Conservation (phyloP, 2,329 filamentous ascomycete genomes). For the Epichloe gansuensis region DNA sequence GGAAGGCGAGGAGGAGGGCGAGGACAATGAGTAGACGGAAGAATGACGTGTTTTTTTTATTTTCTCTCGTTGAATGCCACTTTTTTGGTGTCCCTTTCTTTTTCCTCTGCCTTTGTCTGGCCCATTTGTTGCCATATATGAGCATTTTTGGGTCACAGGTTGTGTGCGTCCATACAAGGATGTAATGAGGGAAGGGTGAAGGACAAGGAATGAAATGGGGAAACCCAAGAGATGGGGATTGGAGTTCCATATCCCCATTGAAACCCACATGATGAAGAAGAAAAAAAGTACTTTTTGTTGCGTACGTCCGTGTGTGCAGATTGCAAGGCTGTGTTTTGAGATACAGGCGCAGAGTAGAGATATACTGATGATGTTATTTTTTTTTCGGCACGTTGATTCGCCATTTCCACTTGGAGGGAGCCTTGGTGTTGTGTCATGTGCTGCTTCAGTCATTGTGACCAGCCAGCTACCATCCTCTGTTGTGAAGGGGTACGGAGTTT, state of each 20-base stretch:
- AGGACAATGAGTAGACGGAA: conserved; percentile 16
- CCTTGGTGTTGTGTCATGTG: too few relatives aligned
- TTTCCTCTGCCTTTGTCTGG: background rate
- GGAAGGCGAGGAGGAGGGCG: conserved; percentile 33
- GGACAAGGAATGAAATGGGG: background rate
- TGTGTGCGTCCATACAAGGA: background rate
- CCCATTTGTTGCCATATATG: background rate
- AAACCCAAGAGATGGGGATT: background rate
- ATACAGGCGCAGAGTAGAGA: conserved; percentile 4
- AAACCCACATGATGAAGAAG: background rate
- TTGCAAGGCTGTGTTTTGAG: background rate
- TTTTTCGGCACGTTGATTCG: too few relatives aligned
- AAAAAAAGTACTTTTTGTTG: background rate
- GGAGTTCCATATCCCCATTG: background rate
- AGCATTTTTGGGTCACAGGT: background rate
- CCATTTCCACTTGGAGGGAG: too few relatives aligned
- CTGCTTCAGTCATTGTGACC: too few relatives aligned
- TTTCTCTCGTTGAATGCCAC: background rate
- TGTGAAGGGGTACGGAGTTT: too few relatives aligned
- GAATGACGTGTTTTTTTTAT: background rate
- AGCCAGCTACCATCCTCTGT: too few relatives aligned
- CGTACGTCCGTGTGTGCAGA: background rate
- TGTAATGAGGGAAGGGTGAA: background rate
- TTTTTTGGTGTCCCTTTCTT: background rate
- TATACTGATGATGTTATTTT: background rate